Base-by-base conservation (phyloP, 2,329 filamentous ascomycete genomes). In the Spiromastix sp. region DNA sequence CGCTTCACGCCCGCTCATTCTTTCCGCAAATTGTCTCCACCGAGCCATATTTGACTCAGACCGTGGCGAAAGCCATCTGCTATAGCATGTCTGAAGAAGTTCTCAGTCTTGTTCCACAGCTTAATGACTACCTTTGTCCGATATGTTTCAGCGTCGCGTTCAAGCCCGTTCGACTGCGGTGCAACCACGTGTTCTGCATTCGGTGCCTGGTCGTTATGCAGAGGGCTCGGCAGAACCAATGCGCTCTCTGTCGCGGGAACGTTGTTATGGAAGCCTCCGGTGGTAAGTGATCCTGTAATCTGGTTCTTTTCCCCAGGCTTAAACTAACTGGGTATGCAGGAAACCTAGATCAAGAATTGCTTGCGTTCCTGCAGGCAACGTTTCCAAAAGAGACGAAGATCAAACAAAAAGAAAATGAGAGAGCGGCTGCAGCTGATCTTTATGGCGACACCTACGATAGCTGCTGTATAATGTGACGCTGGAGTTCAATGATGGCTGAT, bases 41-140 rank as follows among this genome's bases (percentile, higher is more conserved):
- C 3, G 68, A 74, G 15, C 70, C 71, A 31, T 71, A 81, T 24
- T 67, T 84, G 40, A 70, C 79, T 1, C 72, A 76, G 39, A 72
- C 71, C 34, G 74, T 91, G 42, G 81, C 85, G 27, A 81, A 79
- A 50, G 77, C 82, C 38, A 71, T 91, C 30, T 86, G 83, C 52
- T 75, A 79, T 15, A 74, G 82, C 47, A 74, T 93, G 42, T 79
- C 79, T 1, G 71, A 74, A 20, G 74, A 85, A 41, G 68, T 93
- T 3, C 68, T 93, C 12, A 71, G 72, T 8, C 67, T 81, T 29
- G 79, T 93, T 5, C 85, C 85, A 1, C 83, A 86, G 48, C 59
- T 91, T n/a, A 79, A 85, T 50, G 85, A 93, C 58, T 89, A 86
- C 58, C 67, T 78, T 6, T 93, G 85, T 48, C 84, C 85, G 2